A percentile compares a stretch with the other conserved stretches of the same genome.
These are phyloP conservation scores for Neoarthrinium moseri DNA, from an alignment of 2,329 filamentous ascomycete genomes.

Conservation along the genomic window DNA sequence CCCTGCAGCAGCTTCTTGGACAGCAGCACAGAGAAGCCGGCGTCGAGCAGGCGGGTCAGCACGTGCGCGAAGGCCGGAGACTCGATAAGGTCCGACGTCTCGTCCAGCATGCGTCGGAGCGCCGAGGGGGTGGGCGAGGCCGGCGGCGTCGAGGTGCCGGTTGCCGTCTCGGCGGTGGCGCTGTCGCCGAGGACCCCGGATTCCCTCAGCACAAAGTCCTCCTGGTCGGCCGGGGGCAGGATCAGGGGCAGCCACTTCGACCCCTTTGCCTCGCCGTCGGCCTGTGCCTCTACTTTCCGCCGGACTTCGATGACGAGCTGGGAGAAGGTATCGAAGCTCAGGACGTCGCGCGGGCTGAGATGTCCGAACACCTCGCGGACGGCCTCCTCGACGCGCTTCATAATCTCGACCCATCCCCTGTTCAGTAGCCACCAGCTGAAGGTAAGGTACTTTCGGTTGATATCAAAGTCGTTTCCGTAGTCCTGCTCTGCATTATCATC, in stretches of 20 bases:
- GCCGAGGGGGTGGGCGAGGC: slow-evolving; percentile 50
- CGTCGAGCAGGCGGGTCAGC: slow-evolving; percentile 80
- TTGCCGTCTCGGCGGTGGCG: slow-evolving; percentile 34
- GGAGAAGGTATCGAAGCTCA: slow-evolving; percentile 77
- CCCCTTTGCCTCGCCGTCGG: slow-evolving; percentile 39
- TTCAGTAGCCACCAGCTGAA: slow-evolving; percentile 99
- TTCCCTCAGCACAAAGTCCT: slow-evolving; percentile 80
- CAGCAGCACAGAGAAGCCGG: slow-evolving; percentile 80
- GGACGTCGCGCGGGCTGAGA: slow-evolving; percentile 83
- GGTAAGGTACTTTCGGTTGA: slow-evolving; percentile 89
- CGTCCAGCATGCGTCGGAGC: slow-evolving; percentile 83
- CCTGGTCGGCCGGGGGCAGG: slow-evolving; percentile 75
- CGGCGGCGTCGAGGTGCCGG: slow-evolving; percentile 31
- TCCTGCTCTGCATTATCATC: slow-evolving; percentile 80
- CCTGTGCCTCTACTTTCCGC: slow-evolving; percentile 73
- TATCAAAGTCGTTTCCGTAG: slow-evolving; percentile 93
- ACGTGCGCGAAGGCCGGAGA: slow-evolving; percentile 89
- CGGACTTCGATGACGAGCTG: slow-evolving; percentile 81
- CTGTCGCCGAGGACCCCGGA: slow-evolving; percentile 70
- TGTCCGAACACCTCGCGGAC: slow-evolving; percentile 89
- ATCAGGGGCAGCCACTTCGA: slow-evolving; percentile 81
- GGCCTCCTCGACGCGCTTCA: slow-evolving; percentile 77
- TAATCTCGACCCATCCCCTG: slow-evolving; percentile 80
- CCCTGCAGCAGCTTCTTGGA: slow-evolving; percentile 78
- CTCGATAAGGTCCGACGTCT: slow-evolving; percentile 93